Evolutionary conservation across 192 early-diverging fungal species (phyloP).

Genomic region (Powellomyces hirtus): DNA sequence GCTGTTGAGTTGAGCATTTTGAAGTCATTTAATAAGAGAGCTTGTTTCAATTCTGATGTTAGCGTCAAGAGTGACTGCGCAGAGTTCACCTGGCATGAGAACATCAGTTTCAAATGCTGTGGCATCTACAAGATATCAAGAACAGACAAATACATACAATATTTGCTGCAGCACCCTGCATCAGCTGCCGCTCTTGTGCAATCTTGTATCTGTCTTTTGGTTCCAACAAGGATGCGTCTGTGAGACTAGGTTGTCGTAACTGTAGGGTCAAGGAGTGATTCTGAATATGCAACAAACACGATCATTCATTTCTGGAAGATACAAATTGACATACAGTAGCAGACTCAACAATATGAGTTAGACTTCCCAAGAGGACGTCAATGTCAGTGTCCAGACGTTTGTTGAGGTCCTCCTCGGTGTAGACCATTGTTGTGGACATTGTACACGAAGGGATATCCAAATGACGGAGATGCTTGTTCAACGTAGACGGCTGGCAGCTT

Average conservation of each 20-base stretch:
- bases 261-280: neutral
- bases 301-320: neutral
- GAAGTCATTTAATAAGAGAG: slow-evolving; percentile 43
- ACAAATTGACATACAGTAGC: slow-evolving; percentile 5
- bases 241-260: slow-evolving; percentile 9
- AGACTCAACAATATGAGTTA: slow-evolving; percentile 18
- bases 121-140: neutral
- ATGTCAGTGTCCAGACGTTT: slow-evolving; percentile 24
- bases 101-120: neutral
- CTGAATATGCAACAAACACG: neutral
- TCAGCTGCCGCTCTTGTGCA: slow-evolving; percentile 38
- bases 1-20: slow-evolving; percentile 29
- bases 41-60: slow-evolving; percentile 43
- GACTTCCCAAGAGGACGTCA: slow-evolving; percentile 18
- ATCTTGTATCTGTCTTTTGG: slow-evolving; percentile 36
- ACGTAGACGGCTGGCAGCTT: too few species aligned
- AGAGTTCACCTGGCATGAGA: slow-evolving; percentile 22
- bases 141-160: slow-evolving; percentile 22
- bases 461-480: too few species aligned
- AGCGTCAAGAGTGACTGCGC: slow-evolving; percentile 39
- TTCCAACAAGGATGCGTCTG: neutral
- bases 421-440: neutral
- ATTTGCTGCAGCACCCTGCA: slow-evolving; percentile 35
- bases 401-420: slow-evolving; percentile 19
- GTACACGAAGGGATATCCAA: too few species aligned